phyloP scores from a whole-genome alignment of 2,329 filamentous ascomycete species.

The Neopestalotiopsis rosae region DNA sequence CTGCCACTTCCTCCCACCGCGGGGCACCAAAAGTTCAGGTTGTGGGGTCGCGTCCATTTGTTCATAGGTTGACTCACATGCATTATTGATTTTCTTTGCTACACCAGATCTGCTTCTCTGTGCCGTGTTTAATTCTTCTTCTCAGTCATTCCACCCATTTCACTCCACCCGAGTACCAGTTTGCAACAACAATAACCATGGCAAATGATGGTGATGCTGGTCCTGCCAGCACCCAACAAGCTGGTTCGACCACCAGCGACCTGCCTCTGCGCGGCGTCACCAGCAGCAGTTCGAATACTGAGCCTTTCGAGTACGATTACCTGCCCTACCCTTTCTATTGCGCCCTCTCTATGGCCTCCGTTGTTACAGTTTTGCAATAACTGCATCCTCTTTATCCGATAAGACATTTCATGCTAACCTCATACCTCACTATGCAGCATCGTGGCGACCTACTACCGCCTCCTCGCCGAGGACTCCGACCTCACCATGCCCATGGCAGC shows the following conservation, averaged over 20 bases:
- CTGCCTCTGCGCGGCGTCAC: conserved; percentile 19
- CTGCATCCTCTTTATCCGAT: neutral
- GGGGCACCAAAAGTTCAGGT: neutral
- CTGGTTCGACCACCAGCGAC: conserved; percentile 12
- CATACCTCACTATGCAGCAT: conserved; percentile 45
- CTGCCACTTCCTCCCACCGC: neutral
- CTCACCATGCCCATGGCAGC: conserved; percentile 96
- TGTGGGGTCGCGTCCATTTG: neutral
- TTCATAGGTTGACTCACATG: conserved; percentile 10
- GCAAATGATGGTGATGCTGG: conserved; percentile 10
- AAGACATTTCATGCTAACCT: neutral
- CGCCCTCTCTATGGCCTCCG: neutral
- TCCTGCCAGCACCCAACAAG: neutral
- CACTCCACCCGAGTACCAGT: neutral
- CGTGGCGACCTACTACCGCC: conserved; percentile 58
- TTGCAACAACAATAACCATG: conserved; percentile 7
- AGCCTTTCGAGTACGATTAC: conserved; percentile 20
- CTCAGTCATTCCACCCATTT: neutral
- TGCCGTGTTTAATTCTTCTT: neutral
- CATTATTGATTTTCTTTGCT: neutral
- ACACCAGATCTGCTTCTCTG: neutral
- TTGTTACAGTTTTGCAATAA: neutral
- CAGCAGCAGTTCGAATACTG: conserved; percentile 19
- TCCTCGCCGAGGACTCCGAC: conserved; percentile 72
- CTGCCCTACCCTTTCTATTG: neutral